phyloP scores from a whole-genome alignment of 257 asterid genomes.

The Forsythia suspensa region DNA sequence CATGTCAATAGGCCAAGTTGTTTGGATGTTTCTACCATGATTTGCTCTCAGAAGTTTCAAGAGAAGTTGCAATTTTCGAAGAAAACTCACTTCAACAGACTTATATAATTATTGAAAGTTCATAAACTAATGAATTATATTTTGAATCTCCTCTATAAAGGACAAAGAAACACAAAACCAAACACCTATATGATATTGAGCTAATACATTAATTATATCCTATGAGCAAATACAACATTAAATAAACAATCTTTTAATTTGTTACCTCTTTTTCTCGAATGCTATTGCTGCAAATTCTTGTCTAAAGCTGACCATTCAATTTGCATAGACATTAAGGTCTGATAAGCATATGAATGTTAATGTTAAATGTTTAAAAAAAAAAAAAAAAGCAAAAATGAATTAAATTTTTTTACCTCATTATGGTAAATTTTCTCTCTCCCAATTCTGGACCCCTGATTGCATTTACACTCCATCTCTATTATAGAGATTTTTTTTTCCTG shows the following conservation, averaged over 20 bases:
- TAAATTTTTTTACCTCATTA: background rate
- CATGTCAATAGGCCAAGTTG: conserved; percentile 15
- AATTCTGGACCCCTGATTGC: conserved; percentile 4
- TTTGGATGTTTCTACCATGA: conserved; percentile 3
- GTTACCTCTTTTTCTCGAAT: conserved; percentile 25
- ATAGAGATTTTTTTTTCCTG: background rate
- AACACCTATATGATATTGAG: conserved; percentile 23
- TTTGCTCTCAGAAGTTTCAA: background rate
- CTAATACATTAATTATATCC: background rate
- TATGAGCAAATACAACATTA: background rate
- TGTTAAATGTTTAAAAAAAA: background rate
- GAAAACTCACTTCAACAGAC: conserved; percentile 2
- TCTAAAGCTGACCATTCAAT: conserved; percentile 6
- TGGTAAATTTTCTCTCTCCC: conserved; percentile 7
- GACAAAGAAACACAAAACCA: conserved; percentile 23
- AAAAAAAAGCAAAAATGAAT: background rate
- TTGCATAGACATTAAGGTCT: background rate
- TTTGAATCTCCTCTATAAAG: conserved; percentile 23
- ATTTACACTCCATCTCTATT: background rate
- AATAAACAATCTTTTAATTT: background rate
- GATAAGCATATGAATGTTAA: background rate
- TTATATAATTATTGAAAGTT: conserved; percentile 10
- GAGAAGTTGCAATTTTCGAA: conserved; percentile 15
- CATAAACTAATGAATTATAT: conserved; percentile 29
- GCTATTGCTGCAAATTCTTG: background rate